These are phyloP conservation scores for Tephrocybe sp. DNA, from an alignment of 768 basidiomycete genomes.

Conservation along the genomic window DNA sequence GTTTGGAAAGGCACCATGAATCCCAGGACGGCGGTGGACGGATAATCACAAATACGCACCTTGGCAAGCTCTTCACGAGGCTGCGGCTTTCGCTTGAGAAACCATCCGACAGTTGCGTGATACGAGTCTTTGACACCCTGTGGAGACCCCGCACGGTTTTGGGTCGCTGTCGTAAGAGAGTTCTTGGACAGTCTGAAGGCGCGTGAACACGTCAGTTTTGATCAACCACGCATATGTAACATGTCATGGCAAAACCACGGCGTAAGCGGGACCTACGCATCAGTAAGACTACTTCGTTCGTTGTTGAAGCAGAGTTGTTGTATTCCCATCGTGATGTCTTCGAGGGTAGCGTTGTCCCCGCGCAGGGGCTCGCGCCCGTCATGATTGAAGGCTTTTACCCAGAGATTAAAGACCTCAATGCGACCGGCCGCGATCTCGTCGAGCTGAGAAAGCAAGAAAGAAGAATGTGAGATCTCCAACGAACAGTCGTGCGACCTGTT, in stretches of 20 bases:
- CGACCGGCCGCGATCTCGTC: conserved; percentile 19
- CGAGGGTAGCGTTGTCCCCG: conserved; percentile 11
- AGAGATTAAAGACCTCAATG: conserved; percentile 17
- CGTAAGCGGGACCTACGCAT: conserved; percentile 13
- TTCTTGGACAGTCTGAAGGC: conserved; percentile 13
- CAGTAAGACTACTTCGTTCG: conserved; percentile 9
- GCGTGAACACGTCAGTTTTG: neutral
- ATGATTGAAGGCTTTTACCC: conserved; percentile 19
- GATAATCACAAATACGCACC: conserved; percentile 4
- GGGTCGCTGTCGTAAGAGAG: conserved; percentile 10
- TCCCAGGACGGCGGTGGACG: neutral
- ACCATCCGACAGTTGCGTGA: conserved; percentile 18
- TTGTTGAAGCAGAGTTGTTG: conserved; percentile 21
- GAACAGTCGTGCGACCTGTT: neutral
- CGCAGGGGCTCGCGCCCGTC: conserved; percentile 8
- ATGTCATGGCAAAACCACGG: neutral
- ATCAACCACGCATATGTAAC: neutral
- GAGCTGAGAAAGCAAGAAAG: conserved; percentile 8
- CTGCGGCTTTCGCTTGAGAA: conserved; percentile 14
- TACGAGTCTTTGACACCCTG: conserved; percentile 16
- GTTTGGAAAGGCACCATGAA: neutral
- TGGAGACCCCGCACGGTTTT: conserved; percentile 17
- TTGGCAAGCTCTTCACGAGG: conserved; percentile 14
- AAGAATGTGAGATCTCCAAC: neutral
- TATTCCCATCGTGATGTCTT: conserved; percentile 16